Evolutionary conservation across 768 basidiomycete genomes (phyloP).

Genomic region (Ramaria sp.): DNA sequence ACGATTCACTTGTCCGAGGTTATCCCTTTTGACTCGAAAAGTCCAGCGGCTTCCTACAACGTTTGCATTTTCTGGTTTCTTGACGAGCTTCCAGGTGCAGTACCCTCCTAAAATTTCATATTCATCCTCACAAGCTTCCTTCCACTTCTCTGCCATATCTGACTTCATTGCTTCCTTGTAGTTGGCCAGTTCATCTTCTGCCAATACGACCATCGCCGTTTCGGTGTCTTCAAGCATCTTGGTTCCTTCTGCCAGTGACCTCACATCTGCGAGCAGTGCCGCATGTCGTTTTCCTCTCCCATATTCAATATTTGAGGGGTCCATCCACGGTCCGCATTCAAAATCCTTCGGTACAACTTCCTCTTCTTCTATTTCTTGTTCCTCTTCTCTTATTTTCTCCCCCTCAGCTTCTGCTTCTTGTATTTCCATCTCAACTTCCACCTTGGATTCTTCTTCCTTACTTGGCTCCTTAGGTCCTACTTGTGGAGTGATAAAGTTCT

Average conservation of each 20-base stretch:
- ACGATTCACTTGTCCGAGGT: too few relatives aligned
- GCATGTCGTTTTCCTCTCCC: background rate
- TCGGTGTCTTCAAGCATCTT: background rate
- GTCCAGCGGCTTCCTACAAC: too few relatives aligned
- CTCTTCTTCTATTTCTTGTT: too few relatives aligned
- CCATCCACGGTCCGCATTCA: background rate
- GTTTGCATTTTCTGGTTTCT: too few relatives aligned
- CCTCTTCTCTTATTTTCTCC: too few relatives aligned
- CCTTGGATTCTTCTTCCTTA: too few relatives aligned
- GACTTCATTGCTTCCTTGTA: constrained; percentile 10
- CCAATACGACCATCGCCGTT: background rate
- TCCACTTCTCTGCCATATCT: background rate
- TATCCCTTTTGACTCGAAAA: too few relatives aligned
- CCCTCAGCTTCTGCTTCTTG: too few relatives aligned
- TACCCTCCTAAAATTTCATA: background rate
- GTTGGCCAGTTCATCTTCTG: background rate
- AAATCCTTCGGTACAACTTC: background rate
- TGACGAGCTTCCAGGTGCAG: too few relatives aligned
- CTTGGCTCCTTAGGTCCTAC: too few relatives aligned
- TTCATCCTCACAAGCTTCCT: background rate
- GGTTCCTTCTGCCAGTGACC: background rate
- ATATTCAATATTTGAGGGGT: background rate
- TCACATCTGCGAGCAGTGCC: background rate
- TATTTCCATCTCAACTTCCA: too few relatives aligned
- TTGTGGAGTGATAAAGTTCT: too few relatives aligned